A percentile compares a stretch with the other conserved stretches of the same genome.
Evolutionary conservation across 768 basidiomycete genomes (phyloP).

Genomic region (Fomitopsis serialis): DNA sequence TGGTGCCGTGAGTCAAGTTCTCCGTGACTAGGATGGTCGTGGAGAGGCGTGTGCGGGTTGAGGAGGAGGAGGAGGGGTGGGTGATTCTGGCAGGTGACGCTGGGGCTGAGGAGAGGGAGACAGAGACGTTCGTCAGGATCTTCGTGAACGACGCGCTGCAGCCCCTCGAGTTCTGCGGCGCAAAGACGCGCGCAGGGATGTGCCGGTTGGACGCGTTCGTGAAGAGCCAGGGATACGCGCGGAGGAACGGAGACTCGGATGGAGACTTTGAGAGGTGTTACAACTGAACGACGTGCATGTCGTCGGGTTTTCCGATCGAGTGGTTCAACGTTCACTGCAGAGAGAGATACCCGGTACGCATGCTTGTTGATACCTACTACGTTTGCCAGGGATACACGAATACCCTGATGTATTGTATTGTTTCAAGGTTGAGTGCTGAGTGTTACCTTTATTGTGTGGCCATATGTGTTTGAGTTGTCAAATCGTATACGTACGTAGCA

Average conservation of each 20-base stretch:
- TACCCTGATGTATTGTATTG: no score
- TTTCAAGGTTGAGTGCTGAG: no score
- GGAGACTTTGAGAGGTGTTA: conserved; percentile 67
- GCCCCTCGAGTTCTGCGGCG: conserved; percentile 54
- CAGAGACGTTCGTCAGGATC: conserved; percentile 54
- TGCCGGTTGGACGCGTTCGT: conserved; percentile 66
- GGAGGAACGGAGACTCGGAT: conserved; percentile 53
- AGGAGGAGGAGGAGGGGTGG: neutral
- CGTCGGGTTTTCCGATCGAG: no score
- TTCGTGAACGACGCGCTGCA: conserved; percentile 73
- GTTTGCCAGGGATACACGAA: no score
- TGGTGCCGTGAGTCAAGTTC: conserved; percentile 86
- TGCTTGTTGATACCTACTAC: no score
- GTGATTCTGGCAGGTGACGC: neutral
- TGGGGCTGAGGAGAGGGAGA: no score
- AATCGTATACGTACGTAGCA: no score
- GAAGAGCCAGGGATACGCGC: conserved; percentile 50
- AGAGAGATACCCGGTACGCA: no score
- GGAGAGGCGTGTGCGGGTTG: conserved; percentile 38
- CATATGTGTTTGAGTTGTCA: no score
- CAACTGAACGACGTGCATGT: no score
- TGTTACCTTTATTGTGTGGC: no score
- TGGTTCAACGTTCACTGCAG: no score
- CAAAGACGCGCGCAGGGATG: conserved; percentile 48
- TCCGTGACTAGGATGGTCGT: conserved; percentile 66